These are phyloP conservation scores for Aspergillus pseudoviridinutans DNA, from an alignment of 2,329 filamentous ascomycete genomes.

Conservation along the genomic window DNA sequence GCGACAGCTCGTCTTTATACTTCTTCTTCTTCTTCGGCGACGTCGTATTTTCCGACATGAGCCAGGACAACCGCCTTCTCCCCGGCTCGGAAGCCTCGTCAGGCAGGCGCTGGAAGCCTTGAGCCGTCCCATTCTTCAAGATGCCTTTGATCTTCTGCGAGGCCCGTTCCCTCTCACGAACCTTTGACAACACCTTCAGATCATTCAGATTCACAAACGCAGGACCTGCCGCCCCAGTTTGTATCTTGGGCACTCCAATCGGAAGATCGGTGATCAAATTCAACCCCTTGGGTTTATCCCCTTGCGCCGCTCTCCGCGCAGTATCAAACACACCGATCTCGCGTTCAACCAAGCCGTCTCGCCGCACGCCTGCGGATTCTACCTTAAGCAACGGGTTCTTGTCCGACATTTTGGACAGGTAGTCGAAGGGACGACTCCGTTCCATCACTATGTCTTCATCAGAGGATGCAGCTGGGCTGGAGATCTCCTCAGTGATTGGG, in stretches of 20 bases:
- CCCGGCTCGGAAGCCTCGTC: slow-evolving; percentile 9
- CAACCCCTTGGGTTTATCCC: slow-evolving; percentile 33
- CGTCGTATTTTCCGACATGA: slow-evolving; percentile 12
- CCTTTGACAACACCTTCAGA: slow-evolving; percentile 32
- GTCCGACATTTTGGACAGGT: slow-evolving; percentile 22
- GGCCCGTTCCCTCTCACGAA: slow-evolving; percentile 30
- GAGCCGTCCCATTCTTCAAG: slow-evolving; percentile 17
- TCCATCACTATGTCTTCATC: slow-evolving; percentile 27
- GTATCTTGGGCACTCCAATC: slow-evolving; percentile 9
- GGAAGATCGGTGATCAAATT: slow-evolving; percentile 44
- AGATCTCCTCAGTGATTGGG: slow-evolving; percentile 40
- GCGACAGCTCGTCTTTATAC: slow-evolving; percentile 36
- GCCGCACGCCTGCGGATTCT: slow-evolving; percentile 10
- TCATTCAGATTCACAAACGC: slow-evolving; percentile 37
- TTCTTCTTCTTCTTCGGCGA: slow-evolving; percentile 24
- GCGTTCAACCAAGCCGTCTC: neutral
- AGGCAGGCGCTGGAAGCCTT: slow-evolving; percentile 19
- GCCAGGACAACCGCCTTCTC: slow-evolving; percentile 12
- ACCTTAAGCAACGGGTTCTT: slow-evolving; percentile 13
- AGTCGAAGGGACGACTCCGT: slow-evolving; percentile 28
- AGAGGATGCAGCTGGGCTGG: slow-evolving; percentile 34
- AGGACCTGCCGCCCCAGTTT: slow-evolving; percentile 9
- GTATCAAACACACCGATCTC: neutral
- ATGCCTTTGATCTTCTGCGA: slow-evolving; percentile 19
- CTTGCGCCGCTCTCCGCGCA: slow-evolving; percentile 14